Conservation (phyloP, 495 filamentous ascomycete species). For the Pyrenula aspistea region DNA sequence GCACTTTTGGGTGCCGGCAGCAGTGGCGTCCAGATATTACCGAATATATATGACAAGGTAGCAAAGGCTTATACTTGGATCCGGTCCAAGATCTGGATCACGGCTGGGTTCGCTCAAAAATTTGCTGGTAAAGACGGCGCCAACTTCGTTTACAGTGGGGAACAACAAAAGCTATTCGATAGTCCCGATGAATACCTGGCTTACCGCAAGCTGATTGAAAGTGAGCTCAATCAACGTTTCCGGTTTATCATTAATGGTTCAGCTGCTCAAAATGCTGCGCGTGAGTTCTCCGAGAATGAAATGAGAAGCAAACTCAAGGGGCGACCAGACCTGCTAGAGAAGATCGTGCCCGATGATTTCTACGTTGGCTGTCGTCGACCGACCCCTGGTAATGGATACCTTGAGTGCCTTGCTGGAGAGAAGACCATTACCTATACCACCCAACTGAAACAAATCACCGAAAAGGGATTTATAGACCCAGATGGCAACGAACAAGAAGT, state of each 20-base stretch:
- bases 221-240: slow-evolving; percentile 20
- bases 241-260: background rate
- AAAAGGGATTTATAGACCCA: slow-evolving; percentile 29
- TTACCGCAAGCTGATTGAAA: slow-evolving; percentile 28
- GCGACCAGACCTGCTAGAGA: slow-evolving; percentile 17
- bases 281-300: background rate
- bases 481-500: slow-evolving; percentile 10
- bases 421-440: slow-evolving; percentile 36
- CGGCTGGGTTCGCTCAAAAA: background rate
- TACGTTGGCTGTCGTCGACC: slow-evolving; percentile 30
- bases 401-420: slow-evolving; percentile 21
- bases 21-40: slow-evolving; percentile 39
- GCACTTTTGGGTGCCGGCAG: slow-evolving; percentile 39
- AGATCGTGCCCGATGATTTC: slow-evolving; percentile 24
- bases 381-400: slow-evolving; percentile 24
- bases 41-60: slow-evolving; percentile 32
- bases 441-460: slow-evolving; percentile 33
- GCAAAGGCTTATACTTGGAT: slow-evolving; percentile 19
- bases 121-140: background rate
- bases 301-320: slow-evolving; percentile 26
- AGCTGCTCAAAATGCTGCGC: background rate
- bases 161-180: slow-evolving; percentile 10
- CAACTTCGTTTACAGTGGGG: slow-evolving; percentile 13
- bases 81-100: slow-evolving; percentile 7
- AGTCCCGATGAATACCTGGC: slow-evolving; percentile 11